Evolutionary conservation across 2,329 filamentous ascomycete species (phyloP), one percentile per base, ranked within the genome.

Genomic region (Fusarium gaditjirri): DNA sequence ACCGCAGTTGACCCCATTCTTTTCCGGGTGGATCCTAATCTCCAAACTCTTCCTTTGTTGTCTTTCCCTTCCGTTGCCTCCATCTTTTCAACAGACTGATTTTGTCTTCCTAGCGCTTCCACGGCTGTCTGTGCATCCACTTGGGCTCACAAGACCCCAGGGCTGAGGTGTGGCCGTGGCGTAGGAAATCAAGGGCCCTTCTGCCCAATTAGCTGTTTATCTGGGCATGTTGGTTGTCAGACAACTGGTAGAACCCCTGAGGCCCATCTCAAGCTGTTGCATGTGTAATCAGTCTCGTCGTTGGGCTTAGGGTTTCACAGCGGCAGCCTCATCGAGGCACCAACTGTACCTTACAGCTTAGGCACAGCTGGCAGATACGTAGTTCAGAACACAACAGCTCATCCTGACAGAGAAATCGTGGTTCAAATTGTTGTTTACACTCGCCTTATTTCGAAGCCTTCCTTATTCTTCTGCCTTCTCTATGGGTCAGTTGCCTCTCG

Each of bases 81-180:
- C 55, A 66, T 71, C 50, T 53, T 33, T 67, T n/a, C 62, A 47
- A 8, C 47, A 53, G 54, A 54, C 38, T 63, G 39, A 68, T 46
- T 52, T 56, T 41, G 46, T 62, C 39, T 76, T 76, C 74, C 66
- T 72, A 72, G 70, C 63, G 68, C 71, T 76, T 76, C 75, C 75
- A 76, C 59, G 66, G 50, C 60, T 33, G 64, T 76, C 75, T 73
- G 69, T 57, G 65, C 61, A 68, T 62, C 72, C 72, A 74, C 72
- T 71, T 65, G 53, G 62, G 70, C 70, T 68, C 57, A 49, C 33
- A 44, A 44, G 36, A 31, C 33, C 70, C 47, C 47, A 57, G 46
- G 70, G 65, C 65, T 72, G 66, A 71, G 46, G 70, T 53, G 62
- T 68, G 70, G 70, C 70, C 56, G 62, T 68, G 70, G 70, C 70